Evolutionary conservation across 495 filamentous ascomycete species (phyloP).

Genomic region (Aspergillus avenaceus): DNA sequence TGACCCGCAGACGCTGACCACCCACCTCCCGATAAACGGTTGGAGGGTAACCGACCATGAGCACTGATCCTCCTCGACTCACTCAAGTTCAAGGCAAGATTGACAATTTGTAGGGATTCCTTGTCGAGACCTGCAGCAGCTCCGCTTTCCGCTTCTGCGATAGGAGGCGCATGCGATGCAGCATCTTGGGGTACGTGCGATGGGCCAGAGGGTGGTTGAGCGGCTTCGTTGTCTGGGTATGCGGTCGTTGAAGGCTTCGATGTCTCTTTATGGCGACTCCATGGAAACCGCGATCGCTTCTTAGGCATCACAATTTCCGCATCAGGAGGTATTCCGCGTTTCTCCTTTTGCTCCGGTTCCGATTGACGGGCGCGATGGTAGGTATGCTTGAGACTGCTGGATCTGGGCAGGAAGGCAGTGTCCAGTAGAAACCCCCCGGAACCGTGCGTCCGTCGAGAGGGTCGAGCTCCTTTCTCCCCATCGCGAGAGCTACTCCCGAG

Average conservation of each 20-base stretch:
- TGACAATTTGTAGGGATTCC: constrained; percentile 83
- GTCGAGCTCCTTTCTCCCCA: constrained; percentile 23
- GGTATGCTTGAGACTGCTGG: constrained; percentile 23
- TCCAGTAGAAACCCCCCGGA: constrained; percentile 47
- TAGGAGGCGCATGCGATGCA: constrained; percentile 6
- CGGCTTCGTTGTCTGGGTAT: constrained; percentile 1
- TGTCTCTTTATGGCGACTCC: constrained; percentile 32
- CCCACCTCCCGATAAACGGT: constrained; percentile 39
- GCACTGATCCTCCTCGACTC: constrained; percentile 66
- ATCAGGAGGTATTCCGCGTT: constrained; percentile 27
- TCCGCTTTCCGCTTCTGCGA: constrained; percentile 10
- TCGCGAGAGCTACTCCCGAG: constrained; percentile 39
- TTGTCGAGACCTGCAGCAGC: constrained; percentile 48
- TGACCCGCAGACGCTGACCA: constrained; percentile 48
- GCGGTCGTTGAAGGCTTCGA: constrained; percentile 15
- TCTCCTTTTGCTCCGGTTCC: constrained; percentile 24
- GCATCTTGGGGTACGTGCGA: not conserved
- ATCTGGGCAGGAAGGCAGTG: constrained; percentile 28
- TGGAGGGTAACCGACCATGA: constrained; percentile 21
- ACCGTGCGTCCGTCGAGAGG: constrained; percentile 30
- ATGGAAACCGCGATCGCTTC: constrained; percentile 37
- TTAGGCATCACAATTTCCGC: constrained; percentile 31
- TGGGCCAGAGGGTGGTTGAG: not conserved
- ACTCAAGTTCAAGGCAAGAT: constrained; percentile 82
- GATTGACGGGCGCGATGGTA: constrained; percentile 24